Evolutionary conservation across 352 stramenopile genomes (phyloP), one percentile per base, ranked within the genome.

Genomic region (Globisporangium cystogenes): DNA sequence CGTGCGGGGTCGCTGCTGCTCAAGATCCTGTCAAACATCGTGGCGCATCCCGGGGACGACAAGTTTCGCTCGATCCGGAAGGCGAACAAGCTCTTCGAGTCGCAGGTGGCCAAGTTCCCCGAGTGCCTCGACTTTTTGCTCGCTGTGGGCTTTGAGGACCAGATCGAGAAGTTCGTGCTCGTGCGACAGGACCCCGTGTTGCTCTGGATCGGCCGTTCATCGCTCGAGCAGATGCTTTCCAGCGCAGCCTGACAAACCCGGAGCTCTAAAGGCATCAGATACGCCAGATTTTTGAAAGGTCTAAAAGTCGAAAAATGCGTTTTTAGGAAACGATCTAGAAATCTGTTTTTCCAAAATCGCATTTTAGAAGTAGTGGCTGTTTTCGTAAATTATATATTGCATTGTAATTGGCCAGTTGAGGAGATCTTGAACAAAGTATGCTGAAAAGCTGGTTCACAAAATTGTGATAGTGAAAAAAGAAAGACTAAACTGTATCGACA

Each of bases 11-110:
- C 67, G 3, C 36, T 87, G 21, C 65, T 93, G 16, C 55, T 87
- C 55, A 82, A 82, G 49, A 83, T 93, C 57, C 64, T 93, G 12
- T 75, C 71, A 35, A 93, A 93, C 63, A 77, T 93, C 49, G 62
- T 87, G n/a, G 31, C 63, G n/a, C 57, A 87, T 39, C 72, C 79
- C 1, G 20, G 31, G 2, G 68, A 90, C 23, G 57, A 54, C 33
- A 89, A 87, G 52, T 90, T 80, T 53, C 72, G 71, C 29, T 76
- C 70, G 16, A 80, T 93, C 27, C 76, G 77, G 35, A 89, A 89
- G 41, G 48, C 64, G 14, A 93, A 89, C 55, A 68, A 66, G 7
- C 46, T 88, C 15, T 88, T 93, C 27, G 60, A 69, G 7, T 57
- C 62, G 1, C 70, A 73, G 11, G 62, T 93, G 10, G 71, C 67